A percentile compares a stretch with the other conserved stretches of the same genome.
Conservation (phyloP, 768 basidiomycete species). For the Austroboletus eburneus region DNA sequence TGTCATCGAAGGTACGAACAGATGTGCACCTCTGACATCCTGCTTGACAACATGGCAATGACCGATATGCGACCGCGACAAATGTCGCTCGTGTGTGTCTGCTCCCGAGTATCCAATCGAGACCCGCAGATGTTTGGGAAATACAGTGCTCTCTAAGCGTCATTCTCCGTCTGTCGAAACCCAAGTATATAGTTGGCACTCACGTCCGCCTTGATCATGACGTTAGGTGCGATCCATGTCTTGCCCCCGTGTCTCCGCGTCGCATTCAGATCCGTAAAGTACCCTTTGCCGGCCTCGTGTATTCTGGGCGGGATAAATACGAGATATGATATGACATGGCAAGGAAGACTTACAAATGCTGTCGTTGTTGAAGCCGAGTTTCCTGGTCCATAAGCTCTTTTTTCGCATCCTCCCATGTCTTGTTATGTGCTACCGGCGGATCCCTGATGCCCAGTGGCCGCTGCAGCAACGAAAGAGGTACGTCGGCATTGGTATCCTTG, state of each 20-base stretch:
- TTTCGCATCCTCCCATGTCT: conserved; percentile 56
- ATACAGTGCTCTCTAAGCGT: conserved; percentile 77
- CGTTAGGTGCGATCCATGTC: conserved; percentile 88
- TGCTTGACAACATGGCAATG: conserved; percentile 77
- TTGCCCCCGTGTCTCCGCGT: conserved; percentile 85
- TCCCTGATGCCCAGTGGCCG: conserved; percentile 76
- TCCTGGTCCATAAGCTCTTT: conserved; percentile 73
- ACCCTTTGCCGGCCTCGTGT: conserved; percentile 69
- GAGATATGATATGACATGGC: not conserved
- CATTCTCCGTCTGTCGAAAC: not conserved
- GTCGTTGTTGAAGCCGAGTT: conserved; percentile 62
- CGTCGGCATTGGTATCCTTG: not conserved
- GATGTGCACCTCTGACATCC: conserved; percentile 73
- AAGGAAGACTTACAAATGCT: conserved; percentile 44
- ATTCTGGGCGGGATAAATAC: conserved; percentile 36
- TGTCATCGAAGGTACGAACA: not conserved
- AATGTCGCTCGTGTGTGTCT: conserved; percentile 73
- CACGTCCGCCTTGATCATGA: conserved; percentile 88
- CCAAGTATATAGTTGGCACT: conserved; percentile 28
- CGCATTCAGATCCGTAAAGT: conserved; percentile 84
- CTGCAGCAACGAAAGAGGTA: conserved; percentile 39
- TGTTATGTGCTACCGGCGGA: conserved; percentile 55
- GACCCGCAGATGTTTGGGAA: conserved; percentile 84
- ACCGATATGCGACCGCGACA: conserved; percentile 74
- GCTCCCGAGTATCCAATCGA: conserved; percentile 49